A percentile compares a stretch with the other conserved stretches of the same genome.
These are phyloP conservation scores for Daldinia caldariorum DNA, from an alignment of 495 filamentous ascomycete species.

Conservation along the genomic window DNA sequence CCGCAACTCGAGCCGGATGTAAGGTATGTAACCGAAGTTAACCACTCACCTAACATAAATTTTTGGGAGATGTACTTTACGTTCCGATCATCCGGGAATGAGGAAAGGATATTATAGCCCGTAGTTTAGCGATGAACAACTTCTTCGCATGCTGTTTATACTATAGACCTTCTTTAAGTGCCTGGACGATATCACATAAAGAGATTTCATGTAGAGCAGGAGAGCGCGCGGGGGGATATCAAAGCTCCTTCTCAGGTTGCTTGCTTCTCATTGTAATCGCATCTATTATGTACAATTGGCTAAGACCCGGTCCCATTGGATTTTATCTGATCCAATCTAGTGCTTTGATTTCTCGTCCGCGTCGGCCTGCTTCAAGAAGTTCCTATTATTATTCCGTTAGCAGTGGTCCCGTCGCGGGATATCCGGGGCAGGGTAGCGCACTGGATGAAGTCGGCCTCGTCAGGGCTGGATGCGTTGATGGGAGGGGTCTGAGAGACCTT, in stretches of 20 bases:
- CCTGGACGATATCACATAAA: constrained; percentile 11
- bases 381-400: constrained; percentile 65
- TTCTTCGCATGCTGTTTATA: neutral
- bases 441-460: constrained; percentile 98
- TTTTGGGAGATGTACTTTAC: neutral
- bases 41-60: no score
- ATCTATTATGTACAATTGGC: constrained; percentile 50
- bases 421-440: constrained; percentile 58
- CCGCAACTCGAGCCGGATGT: neutral
- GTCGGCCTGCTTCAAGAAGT: constrained; percentile 80
- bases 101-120: neutral
- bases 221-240: constrained; percentile 11
- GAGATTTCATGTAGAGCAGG: neutral
- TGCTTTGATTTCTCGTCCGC: constrained; percentile 75
- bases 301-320: constrained; percentile 28
- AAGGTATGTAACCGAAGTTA: no score
- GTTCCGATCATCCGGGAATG: neutral
- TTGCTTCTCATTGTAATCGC: constrained; percentile 40
- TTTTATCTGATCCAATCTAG: constrained; percentile 50
- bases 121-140: neutral
- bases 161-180: neutral
- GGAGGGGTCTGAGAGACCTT: constrained; percentile 71
- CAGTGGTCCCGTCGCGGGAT: constrained; percentile 24
- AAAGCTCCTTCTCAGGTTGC: constrained; percentile 29
- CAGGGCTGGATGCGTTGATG: constrained; percentile 86